Evolutionary conservation across 352 stramenopile genomes (phyloP).

Genomic region (Pythium aphanidermatum): DNA sequence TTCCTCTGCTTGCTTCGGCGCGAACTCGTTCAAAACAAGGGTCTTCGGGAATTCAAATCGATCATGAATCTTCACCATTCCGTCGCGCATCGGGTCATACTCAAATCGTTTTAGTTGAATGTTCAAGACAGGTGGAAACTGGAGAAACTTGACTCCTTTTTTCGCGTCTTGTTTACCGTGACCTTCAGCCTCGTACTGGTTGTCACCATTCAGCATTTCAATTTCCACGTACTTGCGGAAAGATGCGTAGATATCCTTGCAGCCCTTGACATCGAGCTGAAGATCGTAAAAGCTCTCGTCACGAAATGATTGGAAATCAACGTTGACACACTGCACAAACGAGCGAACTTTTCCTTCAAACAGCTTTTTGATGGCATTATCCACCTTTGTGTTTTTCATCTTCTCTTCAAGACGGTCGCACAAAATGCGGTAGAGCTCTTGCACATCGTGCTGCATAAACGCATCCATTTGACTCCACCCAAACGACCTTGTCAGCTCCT

Average conservation of each 20-base stretch:
- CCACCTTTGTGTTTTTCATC: constrained; percentile 86
- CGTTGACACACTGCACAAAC: constrained; percentile 90
- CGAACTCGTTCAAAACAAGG: constrained; percentile 67
- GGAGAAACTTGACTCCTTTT: constrained; percentile 81
- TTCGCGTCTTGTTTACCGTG: constrained; percentile 89
- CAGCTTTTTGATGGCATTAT: constrained; percentile 75
- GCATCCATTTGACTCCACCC: constrained; percentile 89
- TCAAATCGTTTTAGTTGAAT: constrained; percentile 91
- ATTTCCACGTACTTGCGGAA: constrained; percentile 91
- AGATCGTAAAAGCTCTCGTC: constrained; percentile 93
- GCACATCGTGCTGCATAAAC: constrained; percentile 93
- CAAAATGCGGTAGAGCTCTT: constrained; percentile 88
- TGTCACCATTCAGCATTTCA: constrained; percentile 91
- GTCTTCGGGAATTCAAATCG: constrained; percentile 82
- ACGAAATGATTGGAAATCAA: constrained; percentile 83
- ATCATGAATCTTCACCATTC: constrained; percentile 89
- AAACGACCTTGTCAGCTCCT: constrained; percentile 91
- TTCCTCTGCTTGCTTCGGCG: constrained; percentile 17
- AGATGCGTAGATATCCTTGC: constrained; percentile 80
- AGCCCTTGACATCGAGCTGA: constrained; percentile 91
- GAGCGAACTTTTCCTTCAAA: constrained; percentile 88
- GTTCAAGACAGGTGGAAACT: constrained; percentile 87
- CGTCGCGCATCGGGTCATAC: constrained; percentile 79
- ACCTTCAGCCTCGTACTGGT: constrained; percentile 90
- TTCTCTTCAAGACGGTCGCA: constrained; percentile 91